Conservation (phyloP, 179 eudicot genomes). For the Silene noctiflora region DNA sequence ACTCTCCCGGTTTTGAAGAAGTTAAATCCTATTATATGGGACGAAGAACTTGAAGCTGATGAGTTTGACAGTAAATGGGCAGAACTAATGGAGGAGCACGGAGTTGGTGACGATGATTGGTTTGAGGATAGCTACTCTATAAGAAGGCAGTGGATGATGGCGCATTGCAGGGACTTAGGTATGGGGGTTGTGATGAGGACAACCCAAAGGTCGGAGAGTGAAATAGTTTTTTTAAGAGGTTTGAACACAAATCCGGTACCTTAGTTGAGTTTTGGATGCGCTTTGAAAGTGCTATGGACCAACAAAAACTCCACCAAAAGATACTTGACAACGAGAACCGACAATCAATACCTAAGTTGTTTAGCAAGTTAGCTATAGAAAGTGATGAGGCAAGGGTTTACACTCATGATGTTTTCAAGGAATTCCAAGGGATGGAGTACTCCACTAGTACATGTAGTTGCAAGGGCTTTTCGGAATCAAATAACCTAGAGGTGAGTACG, state of each 20-base stretch:
- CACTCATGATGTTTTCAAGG: not conserved
- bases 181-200: not conserved
- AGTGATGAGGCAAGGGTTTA: not conserved
- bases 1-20: not conserved
- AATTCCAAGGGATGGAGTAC: not conserved
- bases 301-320: not conserved
- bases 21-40: not conserved
- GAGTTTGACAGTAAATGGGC: not conserved
- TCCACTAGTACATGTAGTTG: not conserved
- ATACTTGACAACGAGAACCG: not conserved
- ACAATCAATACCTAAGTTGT: not conserved
- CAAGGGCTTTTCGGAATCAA: not conserved
- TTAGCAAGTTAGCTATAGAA: not conserved
- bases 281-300: not conserved
- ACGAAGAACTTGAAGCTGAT: not conserved
- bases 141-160: not conserved
- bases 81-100: not conserved
- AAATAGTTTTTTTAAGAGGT: not conserved
- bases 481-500: not conserved
- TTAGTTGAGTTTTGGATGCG: constrained; percentile 10
- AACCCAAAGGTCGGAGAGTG: constrained; percentile 2
- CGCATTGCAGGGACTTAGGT: not conserved
- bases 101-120: not conserved
- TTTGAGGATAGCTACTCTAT: not conserved
- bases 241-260: not conserved